Evolutionary conservation across 2,329 filamentous ascomycete species (phyloP).

Genomic region (Alternaria dauci): DNA sequence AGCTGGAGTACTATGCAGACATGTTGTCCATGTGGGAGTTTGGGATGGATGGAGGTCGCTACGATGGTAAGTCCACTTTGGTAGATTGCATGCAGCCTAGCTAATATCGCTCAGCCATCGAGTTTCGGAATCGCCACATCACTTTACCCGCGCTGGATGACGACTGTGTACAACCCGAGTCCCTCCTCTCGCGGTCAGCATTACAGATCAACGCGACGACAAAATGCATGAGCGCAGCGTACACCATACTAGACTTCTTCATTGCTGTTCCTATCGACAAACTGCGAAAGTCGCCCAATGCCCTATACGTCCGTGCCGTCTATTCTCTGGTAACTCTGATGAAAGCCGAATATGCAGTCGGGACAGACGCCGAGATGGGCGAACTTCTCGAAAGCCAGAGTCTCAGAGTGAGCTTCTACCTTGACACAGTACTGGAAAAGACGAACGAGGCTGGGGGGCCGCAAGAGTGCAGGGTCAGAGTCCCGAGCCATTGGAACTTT

Average conservation of each 20-base stretch:
- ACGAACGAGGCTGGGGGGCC: constrained; percentile 38
- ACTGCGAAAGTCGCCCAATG: constrained; percentile 38
- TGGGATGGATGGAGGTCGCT: constrained; percentile 49
- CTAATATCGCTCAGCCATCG: constrained; percentile 30
- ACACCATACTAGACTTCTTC: constrained; percentile 45
- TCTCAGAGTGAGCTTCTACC: constrained; percentile 44
- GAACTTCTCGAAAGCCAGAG: constrained; percentile 44
- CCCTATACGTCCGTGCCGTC: constrained; percentile 44
- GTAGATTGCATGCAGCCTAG: no score
- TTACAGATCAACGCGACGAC: constrained; percentile 49
- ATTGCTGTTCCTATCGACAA: constrained; percentile 27
- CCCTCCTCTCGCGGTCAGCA: constrained; percentile 41
- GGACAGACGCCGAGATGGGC: constrained; percentile 45
- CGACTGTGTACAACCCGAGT: constrained; percentile 45
- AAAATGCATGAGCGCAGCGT: constrained; percentile 44
- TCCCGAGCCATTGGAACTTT: constrained; percentile 45
- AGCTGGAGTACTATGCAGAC: constrained; percentile 44
- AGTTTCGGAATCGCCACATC: constrained; percentile 46
- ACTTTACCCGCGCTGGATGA: constrained; percentile 47
- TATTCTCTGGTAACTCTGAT: constrained; percentile 45
- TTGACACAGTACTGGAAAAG: constrained; percentile 33
- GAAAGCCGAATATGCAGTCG: constrained; percentile 48
- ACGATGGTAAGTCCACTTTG: constrained; percentile 28
- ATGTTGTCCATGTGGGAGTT: constrained; percentile 51
- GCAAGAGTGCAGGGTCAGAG: constrained; percentile 41